Evolutionary conservation across 2,329 filamentous ascomycete species (phyloP).

Genomic region (Sporothrix brasiliensis): DNA sequence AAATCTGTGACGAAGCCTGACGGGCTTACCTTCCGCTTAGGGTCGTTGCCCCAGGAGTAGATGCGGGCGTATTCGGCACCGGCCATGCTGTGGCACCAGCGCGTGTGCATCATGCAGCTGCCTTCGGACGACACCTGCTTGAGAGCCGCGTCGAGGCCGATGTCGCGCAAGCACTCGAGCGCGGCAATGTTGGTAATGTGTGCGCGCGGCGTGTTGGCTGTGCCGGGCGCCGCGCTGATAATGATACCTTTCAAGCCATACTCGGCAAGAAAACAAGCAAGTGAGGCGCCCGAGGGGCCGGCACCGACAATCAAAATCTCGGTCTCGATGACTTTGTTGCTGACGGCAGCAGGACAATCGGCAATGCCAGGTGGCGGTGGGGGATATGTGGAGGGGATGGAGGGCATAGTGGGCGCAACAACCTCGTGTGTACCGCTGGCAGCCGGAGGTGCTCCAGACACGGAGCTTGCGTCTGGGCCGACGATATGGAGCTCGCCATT

Average conservation of each 20-base stretch:
- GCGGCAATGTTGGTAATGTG: constrained; percentile 61
- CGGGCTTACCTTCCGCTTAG: constrained; percentile 39
- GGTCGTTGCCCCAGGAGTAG: constrained; percentile 56
- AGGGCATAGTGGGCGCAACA: not conserved
- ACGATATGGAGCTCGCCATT: not conserved
- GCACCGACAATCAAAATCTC: constrained; percentile 56
- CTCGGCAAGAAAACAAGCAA: constrained; percentile 57
- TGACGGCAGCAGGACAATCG: not conserved
- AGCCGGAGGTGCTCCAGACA: not conserved
- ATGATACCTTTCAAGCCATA: constrained; percentile 59
- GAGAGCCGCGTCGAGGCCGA: constrained; percentile 52
- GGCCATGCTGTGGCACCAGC: constrained; percentile 58
- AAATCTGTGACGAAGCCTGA: too few species aligned
- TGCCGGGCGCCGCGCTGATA: constrained; percentile 53
- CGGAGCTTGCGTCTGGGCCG: not conserved
- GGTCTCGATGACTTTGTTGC: constrained; percentile 41
- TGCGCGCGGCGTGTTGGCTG: constrained; percentile 60
- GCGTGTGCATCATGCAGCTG: constrained; percentile 52
- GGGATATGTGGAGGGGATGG: not conserved
- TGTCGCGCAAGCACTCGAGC: constrained; percentile 55
- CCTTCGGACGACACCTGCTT: constrained; percentile 45
- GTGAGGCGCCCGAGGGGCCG: constrained; percentile 57
- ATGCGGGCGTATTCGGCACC: constrained; percentile 56
- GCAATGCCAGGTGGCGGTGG: not conserved
- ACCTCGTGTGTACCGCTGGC: not conserved